Evolutionary conservation across 352 stramenopile species (phyloP), one percentile per base, ranked within the genome.

Genomic region (Globisporangium heterothallicum): DNA sequence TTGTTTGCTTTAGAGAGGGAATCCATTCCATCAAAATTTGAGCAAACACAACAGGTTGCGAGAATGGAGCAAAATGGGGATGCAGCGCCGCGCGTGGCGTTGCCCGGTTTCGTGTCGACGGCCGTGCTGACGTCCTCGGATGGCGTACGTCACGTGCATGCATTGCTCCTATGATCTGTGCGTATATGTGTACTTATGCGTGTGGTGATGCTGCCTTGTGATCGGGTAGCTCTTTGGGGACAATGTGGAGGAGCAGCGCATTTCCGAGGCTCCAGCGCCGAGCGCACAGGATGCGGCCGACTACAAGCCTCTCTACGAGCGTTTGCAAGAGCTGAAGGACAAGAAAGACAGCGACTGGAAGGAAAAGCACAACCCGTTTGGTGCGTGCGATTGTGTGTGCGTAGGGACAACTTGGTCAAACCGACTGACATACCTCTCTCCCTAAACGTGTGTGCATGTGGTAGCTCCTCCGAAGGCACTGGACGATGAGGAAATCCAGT

Each of bases 301-400:
- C 35, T 92, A 87, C 60, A 83, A 82, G 27, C 81, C 84, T 22
- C 63, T 94, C 29, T 92, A 88, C 46, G 84, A 94, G 34, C 81
- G 82, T 2, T 65, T 94, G 12, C 77, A 92, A 58, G 81, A 92
- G 44, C 73, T 74, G 36, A 79, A 75, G 21, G 77, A 92, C 25
- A 53, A 85, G 50, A 90, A 92, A 21, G 81, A 94, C 41, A 79
- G 72, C 27, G 84, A 92, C n/a, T 94, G 84, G 84, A 90, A 90
- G 56, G 77, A 92, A 56, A 92, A 94, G 63, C 83, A 94, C 59
- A 94, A 94, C 42, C 81, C 84, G 18, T 94, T 92, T 53, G 84
- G 84, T 92, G 43, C 16, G 61, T 57, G 13, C 1, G 3, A 19
- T 8, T 2, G 42, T 43, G 5, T 29, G 21, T 42, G 6, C 26